Evolutionary conservation across 2,329 filamentous ascomycete species (phyloP), one percentile per base, ranked within the genome.

Genomic region (Pleoardoris graminearum): DNA sequence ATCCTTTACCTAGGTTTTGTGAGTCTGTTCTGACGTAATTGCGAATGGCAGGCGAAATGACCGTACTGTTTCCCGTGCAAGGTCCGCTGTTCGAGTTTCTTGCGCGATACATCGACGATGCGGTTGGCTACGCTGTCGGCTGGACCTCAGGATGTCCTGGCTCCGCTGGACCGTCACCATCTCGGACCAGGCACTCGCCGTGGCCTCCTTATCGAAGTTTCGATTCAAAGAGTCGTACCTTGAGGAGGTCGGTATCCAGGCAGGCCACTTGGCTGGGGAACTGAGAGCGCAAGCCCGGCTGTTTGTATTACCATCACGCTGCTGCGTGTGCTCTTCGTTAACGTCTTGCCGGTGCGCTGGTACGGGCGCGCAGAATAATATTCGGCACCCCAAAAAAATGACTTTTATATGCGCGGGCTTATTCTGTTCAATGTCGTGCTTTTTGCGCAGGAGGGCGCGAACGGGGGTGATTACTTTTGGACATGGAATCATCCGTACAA

Each of bases 111-210:
- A 75, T 97, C n/a, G 91, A 96, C 67, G 70, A 76, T 60, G 73
- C 73, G 25, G 68, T 78, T 19, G 76, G 76, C 25, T 78, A 75
- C 62, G 75, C 76, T 1, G 71, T 71, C 12, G 76, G 75, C 2
- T 79, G 77, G 77, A n/a, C n/a, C n/a, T n/a, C n/a, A n/a, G n/a
- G n/a, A 76, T 78, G 58, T 64, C 72, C 22, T 78, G 75, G 75
- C 91, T 91, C 1, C 91, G 91, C 0, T 95, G 90, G 90, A 90
- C 90, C 0, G 94, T 95, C 67, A 89, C 90, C 38, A 91, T 95
- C 2, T 51, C 61, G 3, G 68, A 74, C 29, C 74, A 77, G 59
- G 55, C 76, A 10, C 64, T 74, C 6, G 73, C 74, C 6, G 65
- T 73, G 23, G 69, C 75, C 11, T 70, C 76, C 38, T 62, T 75